Conservation (phyloP, 331 rosid species). For the Saraca asoca region DNA sequence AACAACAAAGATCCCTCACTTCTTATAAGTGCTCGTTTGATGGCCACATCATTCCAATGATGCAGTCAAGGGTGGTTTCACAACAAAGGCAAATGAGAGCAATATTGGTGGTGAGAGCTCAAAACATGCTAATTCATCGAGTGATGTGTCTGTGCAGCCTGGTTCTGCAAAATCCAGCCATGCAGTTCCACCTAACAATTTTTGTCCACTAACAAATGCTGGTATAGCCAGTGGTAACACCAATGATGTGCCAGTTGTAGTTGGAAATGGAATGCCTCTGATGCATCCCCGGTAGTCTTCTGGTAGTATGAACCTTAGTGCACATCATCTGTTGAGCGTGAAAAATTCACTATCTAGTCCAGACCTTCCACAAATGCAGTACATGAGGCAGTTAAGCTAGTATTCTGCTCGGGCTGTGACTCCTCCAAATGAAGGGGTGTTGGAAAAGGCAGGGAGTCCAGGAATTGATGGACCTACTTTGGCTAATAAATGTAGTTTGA, state of each 20-base stretch:
- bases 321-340: slow-evolving; percentile 53
- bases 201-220: slow-evolving; percentile 56
- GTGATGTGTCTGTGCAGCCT: slow-evolving; percentile 78
- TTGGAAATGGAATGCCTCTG: slow-evolving; percentile 74
- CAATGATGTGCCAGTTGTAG: slow-evolving; percentile 45
- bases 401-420: slow-evolving; percentile 62
- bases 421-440: slow-evolving; percentile 61
- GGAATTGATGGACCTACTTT: slow-evolving; percentile 40
- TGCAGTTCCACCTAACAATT: slow-evolving; percentile 65
- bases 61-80: slow-evolving; percentile 76
- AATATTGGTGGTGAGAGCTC: slow-evolving; percentile 73
- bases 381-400: slow-evolving; percentile 63
- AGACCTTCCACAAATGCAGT: slow-evolving; percentile 63
- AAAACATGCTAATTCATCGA: slow-evolving; percentile 78
- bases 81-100: slow-evolving; percentile 69
- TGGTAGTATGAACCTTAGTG: slow-evolving; percentile 52
- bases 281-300: slow-evolving; percentile 66
- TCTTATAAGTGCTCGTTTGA: slow-evolving; percentile 76
- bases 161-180: slow-evolving; percentile 79
- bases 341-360: slow-evolving; percentile 57
- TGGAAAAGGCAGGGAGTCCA: slow-evolving; percentile 38
- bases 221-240: slow-evolving; percentile 51
- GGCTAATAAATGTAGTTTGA: slow-evolving; percentile 48
- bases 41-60: slow-evolving; percentile 83
- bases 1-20: slow-evolving; percentile 80